Evolutionary conservation across 805 yeast species (phyloP).

Genomic region (Wickerhamomyces rabaulensis): DNA sequence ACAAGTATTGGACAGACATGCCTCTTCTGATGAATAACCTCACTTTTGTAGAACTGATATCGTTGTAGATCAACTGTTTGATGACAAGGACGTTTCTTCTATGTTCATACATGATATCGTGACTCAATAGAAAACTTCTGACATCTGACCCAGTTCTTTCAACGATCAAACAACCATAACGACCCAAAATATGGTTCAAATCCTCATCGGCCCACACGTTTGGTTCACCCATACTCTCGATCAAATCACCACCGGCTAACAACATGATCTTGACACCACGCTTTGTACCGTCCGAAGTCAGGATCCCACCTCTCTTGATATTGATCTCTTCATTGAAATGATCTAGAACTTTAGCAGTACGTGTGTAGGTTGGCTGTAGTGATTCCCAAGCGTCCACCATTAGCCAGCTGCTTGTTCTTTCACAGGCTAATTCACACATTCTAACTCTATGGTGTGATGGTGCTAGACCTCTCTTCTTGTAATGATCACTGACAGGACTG

Average conservation of each 20-base stretch:
- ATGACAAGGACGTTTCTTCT: constrained; percentile 89
- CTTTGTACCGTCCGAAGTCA: constrained; percentile 49
- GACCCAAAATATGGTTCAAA: constrained; percentile 89
- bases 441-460: constrained; percentile 85
- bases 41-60: constrained; percentile 92
- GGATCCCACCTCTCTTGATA: constrained; percentile 81
- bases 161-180: constrained; percentile 93
- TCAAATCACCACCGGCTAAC: constrained; percentile 95
- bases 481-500: constrained; percentile 91
- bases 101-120: constrained; percentile 97
- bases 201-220: constrained; percentile 98
- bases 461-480: constrained; percentile 90
- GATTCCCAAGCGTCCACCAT: constrained; percentile 99
- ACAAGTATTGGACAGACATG: constrained; percentile 91
- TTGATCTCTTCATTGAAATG: constrained; percentile 96
- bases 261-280: constrained; percentile 93
- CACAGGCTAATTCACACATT: constrained; percentile 98
- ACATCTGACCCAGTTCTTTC: constrained; percentile 97
- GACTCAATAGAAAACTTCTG: constrained; percentile 82
- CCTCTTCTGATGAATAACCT: constrained; percentile 88
- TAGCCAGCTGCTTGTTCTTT: constrained; percentile 92
- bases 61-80: constrained; percentile 94
- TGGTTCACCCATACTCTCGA: constrained; percentile 99
- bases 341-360: constrained; percentile 93
- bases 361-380: constrained; percentile 80